phyloP scores from a whole-genome alignment of 2,329 filamentous ascomycete species.

The Penicillium sp. region DNA sequence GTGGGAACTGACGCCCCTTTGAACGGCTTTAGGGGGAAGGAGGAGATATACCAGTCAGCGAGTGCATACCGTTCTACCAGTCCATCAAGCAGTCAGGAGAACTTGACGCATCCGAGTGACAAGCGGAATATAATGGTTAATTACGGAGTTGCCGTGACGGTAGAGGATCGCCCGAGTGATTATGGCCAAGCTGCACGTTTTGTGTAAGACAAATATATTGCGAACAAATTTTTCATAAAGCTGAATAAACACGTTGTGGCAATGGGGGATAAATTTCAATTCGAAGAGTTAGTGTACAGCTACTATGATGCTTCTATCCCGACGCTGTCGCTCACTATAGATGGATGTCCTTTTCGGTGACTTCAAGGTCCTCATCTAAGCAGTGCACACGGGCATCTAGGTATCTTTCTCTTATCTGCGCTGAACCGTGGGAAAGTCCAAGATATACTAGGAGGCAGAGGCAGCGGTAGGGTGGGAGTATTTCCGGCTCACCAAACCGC shows the following conservation, averaged over 20 bases:
- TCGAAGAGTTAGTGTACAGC: no score
- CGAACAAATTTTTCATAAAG: no score
- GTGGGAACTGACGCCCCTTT: background rate
- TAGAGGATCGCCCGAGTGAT: conserved; percentile 26
- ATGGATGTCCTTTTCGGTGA: no score
- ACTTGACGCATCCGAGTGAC: conserved; percentile 7
- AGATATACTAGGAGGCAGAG: no score
- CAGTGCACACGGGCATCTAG: no score
- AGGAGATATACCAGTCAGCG: conserved; percentile 6
- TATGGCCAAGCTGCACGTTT: background rate
- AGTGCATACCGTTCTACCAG: conserved; percentile 10
- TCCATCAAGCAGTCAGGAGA: conserved; percentile 19
- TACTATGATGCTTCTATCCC: no score
- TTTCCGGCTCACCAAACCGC: no score
- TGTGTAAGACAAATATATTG: background rate
- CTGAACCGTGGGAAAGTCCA: no score
- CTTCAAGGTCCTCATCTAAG: no score
- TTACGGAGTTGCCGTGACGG: conserved; percentile 14
- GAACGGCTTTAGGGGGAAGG: conserved; percentile 2
- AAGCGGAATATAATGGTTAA: conserved; percentile 16
- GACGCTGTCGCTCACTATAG: no score
- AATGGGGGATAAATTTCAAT: background rate
- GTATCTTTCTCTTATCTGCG: no score
- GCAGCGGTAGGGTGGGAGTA: no score
- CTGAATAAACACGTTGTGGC: background rate